These are phyloP conservation scores for Fragilaria crotonensis DNA, from an alignment of 108 stramenopile species.

Conservation along the genomic window DNA sequence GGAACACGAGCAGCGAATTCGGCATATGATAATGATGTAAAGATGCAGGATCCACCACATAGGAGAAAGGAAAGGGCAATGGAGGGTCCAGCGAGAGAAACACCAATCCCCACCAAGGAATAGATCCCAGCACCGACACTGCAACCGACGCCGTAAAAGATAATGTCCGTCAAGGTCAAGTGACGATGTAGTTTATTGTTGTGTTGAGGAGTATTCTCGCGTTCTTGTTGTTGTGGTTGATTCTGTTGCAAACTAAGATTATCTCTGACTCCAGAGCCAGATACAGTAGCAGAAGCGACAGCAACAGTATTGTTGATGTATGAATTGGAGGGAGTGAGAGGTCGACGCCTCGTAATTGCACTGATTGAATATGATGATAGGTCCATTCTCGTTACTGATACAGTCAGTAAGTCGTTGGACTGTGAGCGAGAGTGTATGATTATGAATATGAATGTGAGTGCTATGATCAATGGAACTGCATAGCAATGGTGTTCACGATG, in stretches of 20 bases:
- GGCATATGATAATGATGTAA: slow-evolving; percentile 44
- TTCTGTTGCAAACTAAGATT: not conserved
- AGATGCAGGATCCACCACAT: slow-evolving; percentile 39
- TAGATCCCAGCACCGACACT: slow-evolving; percentile 56
- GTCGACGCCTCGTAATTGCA: slow-evolving; percentile 3
- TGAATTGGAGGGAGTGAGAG: not conserved
- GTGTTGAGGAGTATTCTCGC: not conserved
- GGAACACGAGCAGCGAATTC: slow-evolving; percentile 52
- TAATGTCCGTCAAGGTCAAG: slow-evolving; percentile 32
- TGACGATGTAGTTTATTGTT: slow-evolving; percentile 17
- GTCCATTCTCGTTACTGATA: no score
- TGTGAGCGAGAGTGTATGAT: no score
- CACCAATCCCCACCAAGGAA: slow-evolving; percentile 48
- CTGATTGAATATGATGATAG: slow-evolving; percentile 1
- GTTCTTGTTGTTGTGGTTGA: not conserved
- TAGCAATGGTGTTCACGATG: no score
- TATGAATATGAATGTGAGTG: no score
- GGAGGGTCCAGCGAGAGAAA: slow-evolving; percentile 39
- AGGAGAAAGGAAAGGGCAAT: slow-evolving; percentile 39
- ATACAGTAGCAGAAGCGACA: not conserved
- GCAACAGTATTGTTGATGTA: not conserved
- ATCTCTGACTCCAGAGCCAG: no score
- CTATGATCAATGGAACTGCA: no score
- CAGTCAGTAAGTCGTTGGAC: no score
- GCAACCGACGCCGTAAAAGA: slow-evolving; percentile 53